Evolutionary conservation across 106 monocot species (phyloP), one percentile per base, ranked within the genome.

Genomic region (Acanthochlamys bracteata): DNA sequence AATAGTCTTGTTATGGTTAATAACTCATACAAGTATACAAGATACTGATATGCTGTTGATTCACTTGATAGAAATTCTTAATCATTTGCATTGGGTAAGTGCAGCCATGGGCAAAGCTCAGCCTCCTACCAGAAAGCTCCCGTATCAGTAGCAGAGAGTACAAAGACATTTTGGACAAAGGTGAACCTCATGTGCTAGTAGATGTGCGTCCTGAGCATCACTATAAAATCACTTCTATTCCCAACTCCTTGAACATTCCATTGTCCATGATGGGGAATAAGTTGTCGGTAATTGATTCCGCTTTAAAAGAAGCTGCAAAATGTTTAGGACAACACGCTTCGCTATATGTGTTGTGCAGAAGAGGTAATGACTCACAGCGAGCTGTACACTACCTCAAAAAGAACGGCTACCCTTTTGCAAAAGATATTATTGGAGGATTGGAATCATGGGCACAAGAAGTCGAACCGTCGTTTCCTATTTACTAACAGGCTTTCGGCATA

Each of bases 201-300:
- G 98, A 98, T 63, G 98, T 92, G 20, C 79, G 98, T 7, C 98
- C 98, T 7, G 64, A 69, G 3, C 98, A 98, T 52, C 98, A 98
- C 51, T 92, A 85, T 73, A 75, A 75, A 53, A 92, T 92, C 55
- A 65, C 88, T 53, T 73, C 85, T 3, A 73, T 98, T 57, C 80
- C 98, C 6, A 67, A 82, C 16, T 88, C 98, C 1, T 66, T 98
- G 61, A 98, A 81, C 76, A 75, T 98, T 60, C 98, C 98, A 20
- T 67, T 98, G 0, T 66, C 84, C 0, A 49, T 39, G 19, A 69
- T 98, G 72, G 75, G 71, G 69, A 73, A 75, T 20, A 75, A 89
- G 54, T 24, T 92, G 17, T 45, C 88, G 6, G 58, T 53, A 7
- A 53, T 89, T 24, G 57, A 79, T 59, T 73, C 75, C 20, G 69